Percentiles rank a stretch among this genome's conserved stretches.
Evolutionary conservation across 2,329 filamentous ascomycete species (phyloP).

Genomic region (Neonectria hederae): DNA sequence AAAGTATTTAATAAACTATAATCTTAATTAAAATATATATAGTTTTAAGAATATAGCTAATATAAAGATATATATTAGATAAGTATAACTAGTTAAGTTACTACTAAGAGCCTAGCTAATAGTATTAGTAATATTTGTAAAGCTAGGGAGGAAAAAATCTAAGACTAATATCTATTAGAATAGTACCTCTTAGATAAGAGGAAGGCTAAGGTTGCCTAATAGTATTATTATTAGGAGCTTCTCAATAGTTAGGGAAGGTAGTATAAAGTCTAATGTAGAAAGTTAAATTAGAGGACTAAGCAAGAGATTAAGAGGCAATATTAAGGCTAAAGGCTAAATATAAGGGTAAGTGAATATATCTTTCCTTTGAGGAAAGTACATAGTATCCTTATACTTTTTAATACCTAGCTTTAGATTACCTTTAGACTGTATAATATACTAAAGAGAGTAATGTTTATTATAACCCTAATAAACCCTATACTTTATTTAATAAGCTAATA

Average conservation of each 20-base stretch:
- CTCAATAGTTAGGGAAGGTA: not conserved
- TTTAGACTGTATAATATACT: not conserved
- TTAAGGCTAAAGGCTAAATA: constrained; percentile 1
- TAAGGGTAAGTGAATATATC: not conserved
- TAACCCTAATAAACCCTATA: not conserved
- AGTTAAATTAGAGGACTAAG: not conserved
- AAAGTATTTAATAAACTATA: constrained; percentile 17
- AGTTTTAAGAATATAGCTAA: constrained; percentile 17
- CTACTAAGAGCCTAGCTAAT: constrained; percentile 12
- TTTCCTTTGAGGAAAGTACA: constrained; percentile 1
- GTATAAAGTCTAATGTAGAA: not conserved
- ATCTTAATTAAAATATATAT: constrained; percentile 14
- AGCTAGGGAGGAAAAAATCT: constrained; percentile 20
- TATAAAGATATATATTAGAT: constrained; percentile 21
- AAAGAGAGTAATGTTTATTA: not conserved
- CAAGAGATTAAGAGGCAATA: not conserved
- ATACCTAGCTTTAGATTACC: not conserved
- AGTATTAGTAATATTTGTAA: constrained; percentile 20
- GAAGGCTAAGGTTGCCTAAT: constrained; percentile 17
- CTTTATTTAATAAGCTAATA: not conserved
- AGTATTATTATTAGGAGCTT: constrained; percentile 10
- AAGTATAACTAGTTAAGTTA: constrained; percentile 19
- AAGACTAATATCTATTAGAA: constrained; percentile 18
- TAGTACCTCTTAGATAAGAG: constrained; percentile 17
- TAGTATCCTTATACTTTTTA: constrained; percentile 4